Percentiles rank a stretch among this genome's conserved stretches.
These are phyloP conservation scores for Metschnikowia proteae DNA, from an alignment of 805 yeast genomes.

Conservation along the genomic window DNA sequence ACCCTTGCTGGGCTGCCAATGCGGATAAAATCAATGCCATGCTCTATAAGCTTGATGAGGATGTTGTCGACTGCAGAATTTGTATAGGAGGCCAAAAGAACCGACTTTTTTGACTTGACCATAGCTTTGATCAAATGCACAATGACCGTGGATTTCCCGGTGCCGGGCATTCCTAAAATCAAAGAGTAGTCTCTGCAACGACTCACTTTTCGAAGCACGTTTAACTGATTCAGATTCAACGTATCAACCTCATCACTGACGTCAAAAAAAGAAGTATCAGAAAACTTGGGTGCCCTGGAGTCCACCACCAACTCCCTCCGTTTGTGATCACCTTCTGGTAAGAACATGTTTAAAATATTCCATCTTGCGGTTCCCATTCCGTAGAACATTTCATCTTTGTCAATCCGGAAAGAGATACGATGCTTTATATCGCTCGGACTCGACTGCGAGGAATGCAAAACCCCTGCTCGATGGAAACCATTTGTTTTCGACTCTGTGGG, in stretches of 20 bases:
- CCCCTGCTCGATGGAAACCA: constrained; percentile 34
- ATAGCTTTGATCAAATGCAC: constrained; percentile 65
- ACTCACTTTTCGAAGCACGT: constrained; percentile 64
- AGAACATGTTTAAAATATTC: constrained; percentile 68
- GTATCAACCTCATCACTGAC: constrained; percentile 12
- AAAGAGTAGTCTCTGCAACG: constrained; percentile 71
- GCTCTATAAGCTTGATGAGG: constrained; percentile 57
- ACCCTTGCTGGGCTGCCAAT: constrained; percentile 60
- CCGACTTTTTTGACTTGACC: constrained; percentile 57
- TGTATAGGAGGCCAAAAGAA: constrained; percentile 81
- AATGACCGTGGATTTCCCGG: constrained; percentile 91
- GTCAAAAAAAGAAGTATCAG: constrained; percentile 21
- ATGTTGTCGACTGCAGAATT: constrained; percentile 97
- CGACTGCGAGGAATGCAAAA: constrained; percentile 12
- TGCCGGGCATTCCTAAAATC: constrained; percentile 96
- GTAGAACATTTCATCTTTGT: constrained; percentile 71
- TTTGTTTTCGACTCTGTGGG: constrained; percentile 37
- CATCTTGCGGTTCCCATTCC: constrained; percentile 74
- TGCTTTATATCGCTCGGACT: constrained; percentile 2
- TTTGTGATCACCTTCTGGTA: constrained; percentile 43
- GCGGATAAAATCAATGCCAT: constrained; percentile 49
- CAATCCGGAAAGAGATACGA: constrained; percentile 54
- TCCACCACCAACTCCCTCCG: constrained; percentile 54
- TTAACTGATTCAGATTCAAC: constrained; percentile 68
- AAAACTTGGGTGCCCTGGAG: constrained; percentile 43